A percentile compares a stretch with the other conserved stretches of the same genome.
Evolutionary conservation across 371 early-diverging fungal species (phyloP).

Genomic region (Mortierella sp.): DNA sequence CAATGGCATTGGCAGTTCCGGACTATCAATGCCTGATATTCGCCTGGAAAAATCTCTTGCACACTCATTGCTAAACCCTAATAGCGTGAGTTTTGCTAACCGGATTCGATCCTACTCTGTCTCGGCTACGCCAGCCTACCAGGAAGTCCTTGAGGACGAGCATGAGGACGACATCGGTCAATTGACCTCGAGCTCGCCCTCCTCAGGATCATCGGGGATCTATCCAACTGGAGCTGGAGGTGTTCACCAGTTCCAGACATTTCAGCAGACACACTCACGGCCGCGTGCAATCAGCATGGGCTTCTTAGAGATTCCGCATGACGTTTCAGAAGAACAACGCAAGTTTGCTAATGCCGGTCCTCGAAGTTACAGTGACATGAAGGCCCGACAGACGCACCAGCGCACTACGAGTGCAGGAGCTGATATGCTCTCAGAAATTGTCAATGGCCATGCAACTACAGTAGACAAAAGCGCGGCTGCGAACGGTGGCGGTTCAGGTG

Average conservation of each 20-base stretch:
- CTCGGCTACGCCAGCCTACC: constrained; percentile 72
- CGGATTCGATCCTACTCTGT: constrained; percentile 83
- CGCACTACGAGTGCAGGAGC: constrained; percentile 62
- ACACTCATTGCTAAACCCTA: constrained; percentile 58
- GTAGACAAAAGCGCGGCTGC: neutral
- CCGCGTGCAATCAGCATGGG: constrained; percentile 76
- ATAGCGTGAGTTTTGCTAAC: constrained; percentile 52
- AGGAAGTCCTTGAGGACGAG: constrained; percentile 57
- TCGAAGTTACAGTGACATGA: constrained; percentile 55
- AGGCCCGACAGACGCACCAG: constrained; percentile 57
- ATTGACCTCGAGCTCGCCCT: constrained; percentile 50
- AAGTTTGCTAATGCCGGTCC: constrained; percentile 54
- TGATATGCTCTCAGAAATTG: constrained; percentile 60
- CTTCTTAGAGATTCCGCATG: constrained; percentile 62
- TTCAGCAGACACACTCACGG: constrained; percentile 60
- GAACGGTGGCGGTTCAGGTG: constrained; percentile 2
- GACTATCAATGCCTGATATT: constrained; percentile 55
- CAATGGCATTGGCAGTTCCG: constrained; percentile 19
- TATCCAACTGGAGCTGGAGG: constrained; percentile 61
- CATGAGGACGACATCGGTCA: constrained; percentile 53
- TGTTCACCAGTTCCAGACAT: constrained; percentile 61
- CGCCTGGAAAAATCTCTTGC: constrained; percentile 59
- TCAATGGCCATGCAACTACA: constrained; percentile 17
- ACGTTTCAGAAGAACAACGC: constrained; percentile 55
- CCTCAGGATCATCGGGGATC: constrained; percentile 51